phyloP scores from a whole-genome alignment of 108 stramenopile genomes.

The Licmophora abbreviata region DNA sequence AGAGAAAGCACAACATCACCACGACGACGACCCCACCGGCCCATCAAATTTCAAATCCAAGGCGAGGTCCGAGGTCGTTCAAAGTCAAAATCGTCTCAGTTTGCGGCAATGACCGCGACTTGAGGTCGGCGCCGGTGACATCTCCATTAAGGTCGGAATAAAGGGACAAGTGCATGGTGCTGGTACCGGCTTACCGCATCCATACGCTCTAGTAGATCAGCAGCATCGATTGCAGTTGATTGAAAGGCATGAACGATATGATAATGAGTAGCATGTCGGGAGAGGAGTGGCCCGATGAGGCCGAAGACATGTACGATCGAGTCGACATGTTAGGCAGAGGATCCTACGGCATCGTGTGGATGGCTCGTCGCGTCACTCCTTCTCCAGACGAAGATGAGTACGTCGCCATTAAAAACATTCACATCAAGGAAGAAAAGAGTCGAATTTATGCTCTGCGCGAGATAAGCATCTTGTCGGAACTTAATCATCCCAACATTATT shows the following conservation, averaged over 20 bases:
- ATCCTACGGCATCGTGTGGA: conserved; percentile 73
- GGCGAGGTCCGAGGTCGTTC: too few species aligned
- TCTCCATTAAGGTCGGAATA: too few species aligned
- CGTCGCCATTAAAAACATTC: conserved; percentile 75
- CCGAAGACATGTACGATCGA: conserved; percentile 56
- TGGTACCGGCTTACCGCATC: too few species aligned
- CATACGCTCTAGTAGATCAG: neutral
- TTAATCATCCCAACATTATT: conserved; percentile 71
- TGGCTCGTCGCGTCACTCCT: conserved; percentile 34
- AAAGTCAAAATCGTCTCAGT: too few species aligned
- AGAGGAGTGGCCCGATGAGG: conserved; percentile 52
- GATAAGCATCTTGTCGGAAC: conserved; percentile 59
- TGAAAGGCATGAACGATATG: conserved; percentile 22
- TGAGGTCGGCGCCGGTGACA: too few species aligned
- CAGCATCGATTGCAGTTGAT: neutral
- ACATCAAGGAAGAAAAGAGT: conserved; percentile 51
- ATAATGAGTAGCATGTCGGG: too few species aligned
- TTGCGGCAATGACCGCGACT: too few species aligned
- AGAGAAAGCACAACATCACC: too few species aligned
- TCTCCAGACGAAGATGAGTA: conserved; percentile 46
- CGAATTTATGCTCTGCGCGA: conserved; percentile 68
- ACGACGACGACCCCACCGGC: too few species aligned
- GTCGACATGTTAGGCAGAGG: conserved; percentile 64
- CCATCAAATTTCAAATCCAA: too few species aligned
- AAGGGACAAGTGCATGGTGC: too few species aligned